Evolutionary conservation across 139 green algal species (phyloP).

Genomic region (Zygnema circumcarinatum): DNA sequence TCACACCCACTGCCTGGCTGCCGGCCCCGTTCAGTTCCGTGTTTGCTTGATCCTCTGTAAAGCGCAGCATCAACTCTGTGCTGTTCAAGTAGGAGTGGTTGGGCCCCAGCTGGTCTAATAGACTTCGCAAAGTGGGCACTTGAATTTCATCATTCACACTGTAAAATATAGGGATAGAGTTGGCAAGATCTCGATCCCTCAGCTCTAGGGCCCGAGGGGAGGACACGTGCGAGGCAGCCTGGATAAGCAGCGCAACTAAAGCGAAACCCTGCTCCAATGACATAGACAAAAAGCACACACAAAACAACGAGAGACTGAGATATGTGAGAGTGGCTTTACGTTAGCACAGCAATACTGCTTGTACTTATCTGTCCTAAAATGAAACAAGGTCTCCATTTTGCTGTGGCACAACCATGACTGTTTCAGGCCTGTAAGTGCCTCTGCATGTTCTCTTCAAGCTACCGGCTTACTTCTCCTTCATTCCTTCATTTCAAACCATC

Average conservation of each 20-base stretch:
- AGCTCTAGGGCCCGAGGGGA: constrained; percentile 1
- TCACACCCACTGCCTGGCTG: constrained; percentile 21
- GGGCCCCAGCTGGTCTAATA: constrained; percentile 33
- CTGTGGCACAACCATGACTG: too few species aligned
- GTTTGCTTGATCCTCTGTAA: constrained; percentile 22
- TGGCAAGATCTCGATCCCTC: neutral
- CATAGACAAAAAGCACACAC: too few species aligned
- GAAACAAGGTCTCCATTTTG: too few species aligned
- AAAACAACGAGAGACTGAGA: too few species aligned
- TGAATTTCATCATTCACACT: neutral
- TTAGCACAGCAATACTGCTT: too few species aligned
- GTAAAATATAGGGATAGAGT: constrained; percentile 41
- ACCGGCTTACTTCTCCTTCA: too few species aligned
- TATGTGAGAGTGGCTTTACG: too few species aligned
- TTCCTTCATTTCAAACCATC: too few species aligned
- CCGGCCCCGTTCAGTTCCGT: constrained; percentile 14
- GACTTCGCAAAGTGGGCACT: neutral
- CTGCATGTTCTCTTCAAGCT: too few species aligned
- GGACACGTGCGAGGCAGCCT: neutral
- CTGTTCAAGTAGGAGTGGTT: constrained; percentile 28
- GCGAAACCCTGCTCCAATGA: constrained; percentile 31
- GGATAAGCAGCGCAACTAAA: constrained; percentile 38
- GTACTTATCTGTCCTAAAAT: too few species aligned
- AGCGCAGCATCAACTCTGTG: constrained; percentile 9
- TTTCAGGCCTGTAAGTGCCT: too few species aligned